Percentiles rank a stretch among this genome's conserved stretches.
These are phyloP conservation scores for Nigrospora sphaerica DNA, from an alignment of 2,329 filamentous ascomycete species.

Conservation along the genomic window DNA sequence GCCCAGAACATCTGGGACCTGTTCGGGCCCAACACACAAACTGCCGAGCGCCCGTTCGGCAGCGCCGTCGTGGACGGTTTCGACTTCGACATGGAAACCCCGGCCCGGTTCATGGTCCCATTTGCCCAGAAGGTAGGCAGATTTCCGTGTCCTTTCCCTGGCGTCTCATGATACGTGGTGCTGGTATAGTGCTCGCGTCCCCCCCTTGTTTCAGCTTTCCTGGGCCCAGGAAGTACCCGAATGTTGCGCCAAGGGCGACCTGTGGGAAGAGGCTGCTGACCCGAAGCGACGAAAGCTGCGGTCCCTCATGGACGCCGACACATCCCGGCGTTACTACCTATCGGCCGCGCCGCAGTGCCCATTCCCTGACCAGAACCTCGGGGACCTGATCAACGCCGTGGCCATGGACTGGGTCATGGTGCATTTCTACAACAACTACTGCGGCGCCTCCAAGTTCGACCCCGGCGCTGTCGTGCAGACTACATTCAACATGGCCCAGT, in stretches of 20 bases:
- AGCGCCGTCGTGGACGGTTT: slow-evolving; percentile 63
- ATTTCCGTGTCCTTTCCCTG: too few species aligned
- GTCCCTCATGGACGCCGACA: slow-evolving; percentile 42
- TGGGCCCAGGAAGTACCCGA: too few species aligned
- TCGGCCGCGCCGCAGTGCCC: slow-evolving; percentile 63
- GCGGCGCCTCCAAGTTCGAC: slow-evolving; percentile 47
- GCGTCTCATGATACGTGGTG: too few species aligned
- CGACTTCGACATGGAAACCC: slow-evolving; percentile 67
- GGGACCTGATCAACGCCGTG: slow-evolving; percentile 47
- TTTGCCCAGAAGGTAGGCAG: slow-evolving; percentile 38
- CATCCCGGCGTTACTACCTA: slow-evolving; percentile 48
- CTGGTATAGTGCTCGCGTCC: too few species aligned
- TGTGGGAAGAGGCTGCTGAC: too few species aligned
- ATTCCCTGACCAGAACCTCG: slow-evolving; percentile 55
- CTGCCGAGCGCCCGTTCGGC: slow-evolving; percentile 58
- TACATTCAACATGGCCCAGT: slow-evolving; percentile 52
- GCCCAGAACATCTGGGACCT: slow-evolving; percentile 63
- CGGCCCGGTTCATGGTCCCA: slow-evolving; percentile 49
- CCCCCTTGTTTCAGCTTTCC: too few species aligned
- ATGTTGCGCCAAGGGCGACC: too few species aligned
- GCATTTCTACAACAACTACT: slow-evolving; percentile 66
- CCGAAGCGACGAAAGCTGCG: slow-evolving; percentile 36
- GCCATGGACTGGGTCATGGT: slow-evolving; percentile 54
- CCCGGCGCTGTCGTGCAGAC: slow-evolving; percentile 34
- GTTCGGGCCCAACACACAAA: slow-evolving; percentile 52